Percentiles rank a stretch among this genome's conserved stretches.
phyloP scores from a whole-genome alignment of 139 green algal genomes.

The Chlamydomonas applanata region DNA sequence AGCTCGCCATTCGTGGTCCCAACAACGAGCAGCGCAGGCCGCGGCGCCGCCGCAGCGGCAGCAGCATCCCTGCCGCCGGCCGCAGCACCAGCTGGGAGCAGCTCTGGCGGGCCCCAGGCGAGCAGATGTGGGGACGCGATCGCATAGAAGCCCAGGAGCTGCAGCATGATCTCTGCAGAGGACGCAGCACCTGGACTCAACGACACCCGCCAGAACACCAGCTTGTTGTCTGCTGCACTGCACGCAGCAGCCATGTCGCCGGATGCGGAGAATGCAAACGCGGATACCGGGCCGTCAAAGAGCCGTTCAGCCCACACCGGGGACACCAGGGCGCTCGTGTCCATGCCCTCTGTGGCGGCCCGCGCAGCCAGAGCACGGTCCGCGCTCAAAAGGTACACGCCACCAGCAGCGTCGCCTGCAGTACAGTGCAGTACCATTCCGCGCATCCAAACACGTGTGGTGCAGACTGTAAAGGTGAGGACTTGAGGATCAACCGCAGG shows the following conservation, averaged over 20 bases:
- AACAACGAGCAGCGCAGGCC: constrained; percentile 27
- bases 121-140: constrained; percentile 23
- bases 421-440: no score
- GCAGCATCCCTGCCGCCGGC: neutral
- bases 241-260: constrained; percentile 16
- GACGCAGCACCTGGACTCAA: constrained; percentile 2
- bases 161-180: constrained; percentile 18
- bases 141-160: constrained; percentile 35
- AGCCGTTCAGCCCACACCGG: neutral
- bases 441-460: no score
- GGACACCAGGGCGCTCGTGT: no score
- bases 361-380: no score
- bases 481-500: no score
- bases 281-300: neutral
- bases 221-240: neutral
- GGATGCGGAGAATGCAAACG: neutral
- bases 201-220: constrained; percentile 21
- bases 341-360: no score
- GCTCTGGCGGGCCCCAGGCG: constrained; percentile 27
- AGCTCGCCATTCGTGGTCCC: constrained; percentile 17
- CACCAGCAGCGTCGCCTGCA: no score
- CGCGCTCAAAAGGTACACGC: no score
- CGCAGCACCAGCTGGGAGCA: neutral
- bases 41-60: no score
- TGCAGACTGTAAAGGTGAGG: no score